These are phyloP conservation scores for Cutaneotrichosporon spelunceum DNA, from an alignment of 1,284 basidiomycete species.

Conservation along the genomic window DNA sequence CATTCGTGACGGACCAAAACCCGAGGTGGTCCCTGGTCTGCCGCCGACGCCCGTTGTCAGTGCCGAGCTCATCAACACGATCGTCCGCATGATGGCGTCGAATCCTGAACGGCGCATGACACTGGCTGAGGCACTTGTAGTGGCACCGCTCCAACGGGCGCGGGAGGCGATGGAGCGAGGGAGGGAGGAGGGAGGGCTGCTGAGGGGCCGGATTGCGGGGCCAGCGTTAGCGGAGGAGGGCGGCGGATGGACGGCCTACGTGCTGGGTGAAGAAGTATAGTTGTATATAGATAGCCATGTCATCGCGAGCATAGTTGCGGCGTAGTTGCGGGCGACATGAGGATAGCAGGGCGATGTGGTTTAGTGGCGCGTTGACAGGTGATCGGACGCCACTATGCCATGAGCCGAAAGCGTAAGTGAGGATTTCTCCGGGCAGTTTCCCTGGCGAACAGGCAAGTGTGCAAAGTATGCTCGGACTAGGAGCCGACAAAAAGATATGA, in stretches of 20 bases:
- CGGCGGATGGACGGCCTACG: conserved; percentile 18
- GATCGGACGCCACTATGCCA: neutral
- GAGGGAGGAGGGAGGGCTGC: conserved; percentile 10
- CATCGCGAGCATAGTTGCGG: neutral
- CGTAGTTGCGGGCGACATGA: neutral
- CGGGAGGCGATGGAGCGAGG: conserved; percentile 40
- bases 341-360: neutral
- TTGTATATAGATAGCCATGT: neutral
- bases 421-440: neutral
- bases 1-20: conserved; percentile 16
- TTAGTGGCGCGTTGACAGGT: too few relatives aligned
- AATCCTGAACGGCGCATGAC: conserved; percentile 62
- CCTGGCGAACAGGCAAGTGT: too few relatives aligned
- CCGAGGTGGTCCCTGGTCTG: conserved; percentile 12
- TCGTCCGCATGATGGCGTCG: conserved; percentile 73
- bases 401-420: neutral
- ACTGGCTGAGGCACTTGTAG: conserved; percentile 58
- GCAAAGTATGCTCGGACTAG: too few relatives aligned
- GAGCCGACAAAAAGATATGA: too few relatives aligned
- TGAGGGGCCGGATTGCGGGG: conserved; percentile 7
- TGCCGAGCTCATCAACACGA: conserved; percentile 62
- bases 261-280: conserved; percentile 5
- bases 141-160: conserved; percentile 62
- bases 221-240: conserved; percentile 29
- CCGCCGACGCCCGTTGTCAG: conserved; percentile 54